These are phyloP conservation scores for Irpex sp. DNA, from an alignment of 1,284 basidiomycete genomes.

Conservation along the genomic window DNA sequence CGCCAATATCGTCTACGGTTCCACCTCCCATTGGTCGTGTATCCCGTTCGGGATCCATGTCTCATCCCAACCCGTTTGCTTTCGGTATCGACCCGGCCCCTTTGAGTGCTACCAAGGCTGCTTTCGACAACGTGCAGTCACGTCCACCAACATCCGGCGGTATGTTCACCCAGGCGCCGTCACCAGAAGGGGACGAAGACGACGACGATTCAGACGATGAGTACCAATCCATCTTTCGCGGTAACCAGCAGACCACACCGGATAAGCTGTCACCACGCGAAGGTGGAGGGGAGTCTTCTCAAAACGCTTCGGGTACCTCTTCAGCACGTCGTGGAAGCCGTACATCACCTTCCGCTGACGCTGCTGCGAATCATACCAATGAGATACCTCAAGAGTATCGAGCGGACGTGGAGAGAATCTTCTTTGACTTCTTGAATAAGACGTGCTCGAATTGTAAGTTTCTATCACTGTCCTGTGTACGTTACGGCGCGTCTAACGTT, in stretches of 20 bases:
- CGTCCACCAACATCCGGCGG: slow-evolving; percentile 29
- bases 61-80: slow-evolving; percentile 41
- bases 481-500: neutral
- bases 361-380: slow-evolving; percentile 40
- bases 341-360: slow-evolving; percentile 27
- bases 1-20: slow-evolving; percentile 4
- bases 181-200: slow-evolving; percentile 38
- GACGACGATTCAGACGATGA: slow-evolving; percentile 36
- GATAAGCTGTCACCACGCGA: slow-evolving; percentile 2
- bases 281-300: slow-evolving; percentile 6
- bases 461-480: slow-evolving; percentile 4
- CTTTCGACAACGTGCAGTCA: slow-evolving; percentile 20
- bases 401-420: slow-evolving; percentile 83
- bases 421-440: slow-evolving; percentile 85
- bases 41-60: slow-evolving; percentile 64
- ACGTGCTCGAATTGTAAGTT: slow-evolving; percentile 87
- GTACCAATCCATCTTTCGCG: neutral
- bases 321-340: slow-evolving; percentile 27
- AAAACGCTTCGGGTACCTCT: slow-evolving; percentile 22
- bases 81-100: slow-evolving; percentile 31
- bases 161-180: slow-evolving; percentile 23
- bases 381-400: slow-evolving; percentile 82
- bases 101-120: slow-evolving; percentile 13
- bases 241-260: neutral
- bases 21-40: slow-evolving; percentile 37